Evolutionary conservation across 306 rosid species (phyloP).

Genomic region (Ziziphus jujuba): DNA sequence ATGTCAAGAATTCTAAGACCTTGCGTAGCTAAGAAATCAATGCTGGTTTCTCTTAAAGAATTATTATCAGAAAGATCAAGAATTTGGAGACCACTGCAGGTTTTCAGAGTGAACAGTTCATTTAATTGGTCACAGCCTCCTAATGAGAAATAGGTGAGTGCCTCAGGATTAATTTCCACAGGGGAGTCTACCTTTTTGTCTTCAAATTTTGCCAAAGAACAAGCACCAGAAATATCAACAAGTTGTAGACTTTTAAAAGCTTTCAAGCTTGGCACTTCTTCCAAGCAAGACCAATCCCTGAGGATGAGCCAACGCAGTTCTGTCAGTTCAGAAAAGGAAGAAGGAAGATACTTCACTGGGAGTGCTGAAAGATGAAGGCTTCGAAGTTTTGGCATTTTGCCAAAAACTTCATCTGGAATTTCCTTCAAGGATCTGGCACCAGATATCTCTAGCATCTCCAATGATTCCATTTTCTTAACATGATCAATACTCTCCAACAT

Average conservation of each 20-base stretch:
- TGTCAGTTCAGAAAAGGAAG: not conserved
- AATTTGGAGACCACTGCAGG: not conserved
- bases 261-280: not conserved
- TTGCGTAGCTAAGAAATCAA: no score
- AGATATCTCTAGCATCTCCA: not conserved
- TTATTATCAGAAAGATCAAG: no score
- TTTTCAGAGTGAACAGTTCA: not conserved
- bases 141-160: not conserved
- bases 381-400: not conserved
- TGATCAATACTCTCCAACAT: not conserved
- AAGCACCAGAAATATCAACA: not conserved
- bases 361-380: not conserved
- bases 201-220: not conserved
- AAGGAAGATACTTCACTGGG: not conserved
- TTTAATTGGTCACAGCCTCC: not conserved
- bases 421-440: not conserved
- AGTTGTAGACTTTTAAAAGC: not conserved
- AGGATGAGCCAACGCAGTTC: not conserved
- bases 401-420: not conserved
- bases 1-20: not conserved
- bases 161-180: not conserved
- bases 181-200: not conserved
- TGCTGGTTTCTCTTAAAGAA: not conserved
- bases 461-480: no score
- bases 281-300: not conserved